These are phyloP conservation scores for Glonium stellatum DNA, from an alignment of 495 filamentous ascomycete species.

Conservation along the genomic window DNA sequence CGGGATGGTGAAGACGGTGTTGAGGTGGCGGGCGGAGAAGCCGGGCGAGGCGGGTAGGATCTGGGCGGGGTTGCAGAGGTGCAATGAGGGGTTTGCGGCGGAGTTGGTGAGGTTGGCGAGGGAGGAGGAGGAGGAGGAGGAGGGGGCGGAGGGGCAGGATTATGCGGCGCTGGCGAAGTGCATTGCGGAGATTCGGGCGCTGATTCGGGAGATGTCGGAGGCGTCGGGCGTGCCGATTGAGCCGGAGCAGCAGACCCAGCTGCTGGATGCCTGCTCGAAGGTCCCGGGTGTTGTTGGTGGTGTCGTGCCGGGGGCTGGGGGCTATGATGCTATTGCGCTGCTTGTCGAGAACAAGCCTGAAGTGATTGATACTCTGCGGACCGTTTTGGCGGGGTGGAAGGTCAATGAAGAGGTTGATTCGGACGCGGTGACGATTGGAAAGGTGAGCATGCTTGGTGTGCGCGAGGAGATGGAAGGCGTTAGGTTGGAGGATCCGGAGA, in stretches of 20 bases:
- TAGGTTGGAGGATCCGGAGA: conserved; percentile 53
- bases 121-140: conserved; percentile 13
- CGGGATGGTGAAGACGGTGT: conserved; percentile 86
- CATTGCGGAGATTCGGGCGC: conserved; percentile 47
- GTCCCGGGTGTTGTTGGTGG: conserved; percentile 81
- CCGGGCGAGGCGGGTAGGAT: conserved; percentile 56
- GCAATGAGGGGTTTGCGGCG: conserved; percentile 63
- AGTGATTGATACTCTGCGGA: conserved; percentile 56
- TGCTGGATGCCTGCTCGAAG: conserved; percentile 66
- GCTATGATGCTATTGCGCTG: conserved; percentile 84
- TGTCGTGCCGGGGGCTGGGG: conserved; percentile 90
- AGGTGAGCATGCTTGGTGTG: conserved; percentile 69
- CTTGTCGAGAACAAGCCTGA: conserved; percentile 66
- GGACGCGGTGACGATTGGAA: conserved; percentile 55
- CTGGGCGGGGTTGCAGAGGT: conserved; percentile 65
- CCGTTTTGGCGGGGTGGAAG: conserved; percentile 60
- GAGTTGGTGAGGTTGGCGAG: conserved; percentile 47
- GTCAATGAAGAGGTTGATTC: conserved; percentile 41
- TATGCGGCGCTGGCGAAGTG: conserved; percentile 28
- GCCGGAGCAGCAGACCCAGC: conserved; percentile 71
- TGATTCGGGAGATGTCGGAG: conserved; percentile 68
- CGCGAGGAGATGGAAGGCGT: conserved; percentile 85
- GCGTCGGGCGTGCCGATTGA: conserved; percentile 81
- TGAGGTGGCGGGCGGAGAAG: conserved; percentile 71
- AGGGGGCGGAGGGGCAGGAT: conserved; percentile 23